A percentile compares a stretch with the other conserved stretches of the same genome.
phyloP scores from a whole-genome alignment of 2,329 filamentous ascomycete species.

The Colletotrichum cereale region DNA sequence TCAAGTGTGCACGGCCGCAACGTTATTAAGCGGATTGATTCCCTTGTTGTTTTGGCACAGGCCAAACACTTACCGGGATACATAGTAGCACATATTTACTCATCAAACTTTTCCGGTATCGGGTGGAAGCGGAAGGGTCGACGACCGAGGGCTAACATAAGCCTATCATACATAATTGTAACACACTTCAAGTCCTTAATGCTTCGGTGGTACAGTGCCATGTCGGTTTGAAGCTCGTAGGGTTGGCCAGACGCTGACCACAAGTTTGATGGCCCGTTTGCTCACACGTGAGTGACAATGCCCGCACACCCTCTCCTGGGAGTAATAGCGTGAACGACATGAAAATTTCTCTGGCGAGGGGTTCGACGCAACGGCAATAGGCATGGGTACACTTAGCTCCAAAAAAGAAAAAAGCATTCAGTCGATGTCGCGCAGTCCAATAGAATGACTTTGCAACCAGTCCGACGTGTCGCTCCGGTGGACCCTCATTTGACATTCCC shows the following conservation, averaged over 20 bases:
- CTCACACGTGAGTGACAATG: background rate
- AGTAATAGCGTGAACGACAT: background rate
- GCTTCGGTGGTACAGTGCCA: background rate
- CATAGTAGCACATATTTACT: too few species aligned
- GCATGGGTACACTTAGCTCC: background rate
- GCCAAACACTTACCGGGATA: background rate
- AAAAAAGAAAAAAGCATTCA: background rate
- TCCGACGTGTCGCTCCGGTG: background rate
- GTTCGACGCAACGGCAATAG: background rate
- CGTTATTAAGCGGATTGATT: constrained; percentile 31
- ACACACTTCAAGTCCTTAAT: background rate
- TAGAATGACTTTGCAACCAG: background rate
- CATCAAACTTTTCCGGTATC: background rate
- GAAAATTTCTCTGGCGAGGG: constrained; percentile 18
- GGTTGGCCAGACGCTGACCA: background rate
- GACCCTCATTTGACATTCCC: constrained; percentile 2
- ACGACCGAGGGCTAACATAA: background rate
- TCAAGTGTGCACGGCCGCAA: constrained; percentile 23
- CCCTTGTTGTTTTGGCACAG: background rate
- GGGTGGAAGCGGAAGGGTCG: too few species aligned
- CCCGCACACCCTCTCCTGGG: too few species aligned
- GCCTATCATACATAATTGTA: background rate
- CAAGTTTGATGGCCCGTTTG: background rate
- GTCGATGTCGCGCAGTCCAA: background rate
- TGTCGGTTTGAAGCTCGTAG: background rate